Conservation (phyloP, 2,329 filamentous ascomycete species). For the Diaporthe caulivora region DNA sequence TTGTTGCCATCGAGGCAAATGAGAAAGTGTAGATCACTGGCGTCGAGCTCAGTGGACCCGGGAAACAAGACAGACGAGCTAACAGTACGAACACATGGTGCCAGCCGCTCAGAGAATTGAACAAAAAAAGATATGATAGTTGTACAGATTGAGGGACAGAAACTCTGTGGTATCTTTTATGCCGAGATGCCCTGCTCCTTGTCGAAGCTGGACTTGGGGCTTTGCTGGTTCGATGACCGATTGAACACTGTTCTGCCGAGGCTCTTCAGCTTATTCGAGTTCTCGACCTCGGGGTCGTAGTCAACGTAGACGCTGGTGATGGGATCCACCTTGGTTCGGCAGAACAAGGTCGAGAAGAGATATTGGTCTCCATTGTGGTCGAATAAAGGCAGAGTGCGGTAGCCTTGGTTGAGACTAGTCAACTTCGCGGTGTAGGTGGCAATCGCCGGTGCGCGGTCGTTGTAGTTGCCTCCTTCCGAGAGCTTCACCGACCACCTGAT, state of each 20-base stretch:
- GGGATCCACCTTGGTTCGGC: constrained; percentile 79
- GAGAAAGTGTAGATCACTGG: constrained; percentile 1
- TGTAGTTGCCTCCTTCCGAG: constrained; percentile 80
- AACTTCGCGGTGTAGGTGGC: constrained; percentile 96
- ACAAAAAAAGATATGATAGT: neutral
- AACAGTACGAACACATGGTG: constrained; percentile 31
- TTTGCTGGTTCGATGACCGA: constrained; percentile 60
- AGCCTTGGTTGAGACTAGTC: constrained; percentile 88
- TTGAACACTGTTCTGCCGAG: constrained; percentile 70
- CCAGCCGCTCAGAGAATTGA: constrained; percentile 27
- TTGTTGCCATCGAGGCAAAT: constrained; percentile 30
- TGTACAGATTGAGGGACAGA: constrained; percentile 7
- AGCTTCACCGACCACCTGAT: constrained; percentile 94
- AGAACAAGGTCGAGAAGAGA: constrained; percentile 94
- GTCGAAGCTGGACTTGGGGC: constrained; percentile 63
- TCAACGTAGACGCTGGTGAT: constrained; percentile 69
- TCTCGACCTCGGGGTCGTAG: constrained; percentile 56
- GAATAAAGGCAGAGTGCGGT: constrained; percentile 89
- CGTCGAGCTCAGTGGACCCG: constrained; percentile 35
- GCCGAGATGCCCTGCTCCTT: constrained; percentile 39
- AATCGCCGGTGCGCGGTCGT: constrained; percentile 73
- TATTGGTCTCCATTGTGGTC: constrained; percentile 93
- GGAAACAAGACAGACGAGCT: neutral
- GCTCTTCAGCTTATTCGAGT: constrained; percentile 67
- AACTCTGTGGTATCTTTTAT: constrained; percentile 8